Base-by-base conservation (phyloP, 1,284 basidiomycete genomes). In the Taiwanofungus camphoratus region DNA sequence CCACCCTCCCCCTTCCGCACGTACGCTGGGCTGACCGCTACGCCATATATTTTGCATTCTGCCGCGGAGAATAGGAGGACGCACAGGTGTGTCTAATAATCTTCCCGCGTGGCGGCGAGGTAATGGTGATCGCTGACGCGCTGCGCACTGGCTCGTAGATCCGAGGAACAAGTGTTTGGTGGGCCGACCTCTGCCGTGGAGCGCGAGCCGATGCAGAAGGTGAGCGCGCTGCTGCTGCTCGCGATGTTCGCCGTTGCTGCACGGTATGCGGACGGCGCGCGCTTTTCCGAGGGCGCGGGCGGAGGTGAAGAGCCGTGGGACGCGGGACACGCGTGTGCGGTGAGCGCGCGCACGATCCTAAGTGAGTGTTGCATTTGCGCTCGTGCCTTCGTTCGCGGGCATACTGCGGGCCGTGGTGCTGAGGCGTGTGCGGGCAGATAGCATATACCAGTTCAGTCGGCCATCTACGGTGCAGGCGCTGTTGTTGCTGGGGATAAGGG, bases 201-300 rank as follows among this genome's bases (percentile, higher is more conserved):
- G 46, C 63, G 46, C 2, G 50, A 54, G 18, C 52, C 73, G 5
- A 72, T 76, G 20, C 82, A 83, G 52, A 73, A 77, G 54, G 67
- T 86, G 15, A 84, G 84, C 3, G 78, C 79, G 38, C 64, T 92
- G 13, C 62, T 92, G 3, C 69, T 92, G 5, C 66, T 92, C 11
- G 72, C 85, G 1, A 88, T 92, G 59, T 91, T 90, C 56, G 74
- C 89, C 2, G 73, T 88, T 34, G 76, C 88, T 26, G 79, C 86
- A 13, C 76, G 89, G 9, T 91, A 86, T 51, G 72, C 71, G 9
- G 70, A 77, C 8, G 68, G 71, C 24, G 74, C 26, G 5, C 20
- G n/a, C n/a, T n/a, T n/a, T n/a, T n/a, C n/a, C n/a, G n/a, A 27
- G 13, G 18, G 13, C 11, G 22, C 24, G 7, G 39, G 38, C 27